phyloP scores from a whole-genome alignment of 805 yeast species.

The Yamadazyma endophytica region DNA sequence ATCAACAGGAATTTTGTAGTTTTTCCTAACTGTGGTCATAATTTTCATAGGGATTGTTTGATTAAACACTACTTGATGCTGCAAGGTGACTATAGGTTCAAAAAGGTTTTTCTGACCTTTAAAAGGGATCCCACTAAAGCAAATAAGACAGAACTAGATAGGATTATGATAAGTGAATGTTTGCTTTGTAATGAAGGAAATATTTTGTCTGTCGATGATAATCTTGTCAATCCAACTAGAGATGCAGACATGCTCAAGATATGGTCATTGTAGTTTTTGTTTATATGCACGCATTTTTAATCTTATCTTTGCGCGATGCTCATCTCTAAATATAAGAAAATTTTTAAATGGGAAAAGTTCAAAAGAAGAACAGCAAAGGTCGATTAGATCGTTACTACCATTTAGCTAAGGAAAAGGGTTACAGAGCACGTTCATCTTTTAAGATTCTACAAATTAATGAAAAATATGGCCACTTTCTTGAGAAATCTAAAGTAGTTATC shows the following conservation, averaged over 20 bases:
- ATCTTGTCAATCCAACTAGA: conserved; percentile 37
- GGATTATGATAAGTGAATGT: conserved; percentile 60
- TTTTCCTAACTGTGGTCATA: conserved; percentile 83
- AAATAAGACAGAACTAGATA: conserved; percentile 51
- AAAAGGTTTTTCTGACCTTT: conserved; percentile 55
- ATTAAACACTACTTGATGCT: conserved; percentile 55
- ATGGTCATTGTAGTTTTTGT: conserved; percentile 44
- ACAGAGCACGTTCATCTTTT: conserved; percentile 98
- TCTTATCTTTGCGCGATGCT: conserved; percentile 1
- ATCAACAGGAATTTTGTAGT: conserved; percentile 69
- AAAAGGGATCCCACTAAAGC: conserved; percentile 40
- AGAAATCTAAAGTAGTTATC: conserved; percentile 90
- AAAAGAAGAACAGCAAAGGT: conserved; percentile 95
- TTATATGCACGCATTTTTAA: no score
- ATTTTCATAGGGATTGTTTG: conserved; percentile 87
- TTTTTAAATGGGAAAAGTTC: conserved; percentile 79
- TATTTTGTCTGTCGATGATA: conserved; percentile 65
- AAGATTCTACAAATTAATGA: conserved; percentile 93
- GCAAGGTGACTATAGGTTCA: conserved; percentile 60
- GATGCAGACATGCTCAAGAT: conserved; percentile 37
- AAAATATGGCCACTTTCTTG: conserved; percentile 92
- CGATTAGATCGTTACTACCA: conserved; percentile 97
- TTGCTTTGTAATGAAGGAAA: conserved; percentile 72
- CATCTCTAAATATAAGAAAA: conserved; percentile 11
- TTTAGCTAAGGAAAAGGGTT: conserved; percentile 96